These are phyloP conservation scores for Ophiocordyceps robertsii DNA, from an alignment of 2,329 filamentous ascomycete genomes.

Conservation along the genomic window DNA sequence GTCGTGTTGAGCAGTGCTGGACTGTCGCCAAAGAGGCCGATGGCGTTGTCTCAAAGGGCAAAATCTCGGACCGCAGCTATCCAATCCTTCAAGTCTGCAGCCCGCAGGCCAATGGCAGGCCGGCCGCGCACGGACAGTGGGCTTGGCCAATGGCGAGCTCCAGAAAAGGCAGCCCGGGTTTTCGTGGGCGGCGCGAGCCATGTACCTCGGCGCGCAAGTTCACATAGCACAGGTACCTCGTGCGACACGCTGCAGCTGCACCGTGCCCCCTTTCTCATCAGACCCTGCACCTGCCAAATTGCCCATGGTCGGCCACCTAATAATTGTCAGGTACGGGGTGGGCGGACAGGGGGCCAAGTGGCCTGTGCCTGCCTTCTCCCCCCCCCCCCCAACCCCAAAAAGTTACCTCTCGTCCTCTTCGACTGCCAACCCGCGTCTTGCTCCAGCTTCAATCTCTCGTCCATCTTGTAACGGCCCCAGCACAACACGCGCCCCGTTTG, in stretches of 20 bases:
- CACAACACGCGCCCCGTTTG: background rate
- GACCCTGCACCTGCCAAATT: constrained; percentile 32
- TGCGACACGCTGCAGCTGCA: constrained; percentile 12
- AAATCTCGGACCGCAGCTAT: constrained; percentile 1
- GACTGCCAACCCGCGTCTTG: constrained; percentile 1
- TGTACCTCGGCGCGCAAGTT: background rate
- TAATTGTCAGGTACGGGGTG: constrained; percentile 4
- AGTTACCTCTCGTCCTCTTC: constrained; percentile 19
- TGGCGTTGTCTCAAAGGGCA: constrained; percentile 3
- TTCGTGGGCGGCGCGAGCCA: background rate
- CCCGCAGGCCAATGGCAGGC: constrained; percentile 14
- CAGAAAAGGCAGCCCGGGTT: constrained; percentile 3
- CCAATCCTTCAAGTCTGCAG: constrained; percentile 11
- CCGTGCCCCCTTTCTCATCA: constrained; percentile 26
- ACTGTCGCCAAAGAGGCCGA: background rate
- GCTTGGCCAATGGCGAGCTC: constrained; percentile 16
- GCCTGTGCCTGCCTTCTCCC: constrained; percentile 14
- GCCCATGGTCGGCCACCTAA: constrained; percentile 8
- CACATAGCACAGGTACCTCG: background rate
- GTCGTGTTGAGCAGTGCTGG: no score
- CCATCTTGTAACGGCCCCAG: background rate
- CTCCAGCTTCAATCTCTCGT: constrained; percentile 3
- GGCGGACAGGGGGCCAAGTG: constrained; percentile 6
- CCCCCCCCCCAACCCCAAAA: constrained; percentile 9
- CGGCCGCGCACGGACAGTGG: constrained; percentile 12